A percentile compares a stretch with the other conserved stretches of the same genome.
Evolutionary conservation across 768 basidiomycete genomes (phyloP).

Genomic region (Lyophyllum decastes): DNA sequence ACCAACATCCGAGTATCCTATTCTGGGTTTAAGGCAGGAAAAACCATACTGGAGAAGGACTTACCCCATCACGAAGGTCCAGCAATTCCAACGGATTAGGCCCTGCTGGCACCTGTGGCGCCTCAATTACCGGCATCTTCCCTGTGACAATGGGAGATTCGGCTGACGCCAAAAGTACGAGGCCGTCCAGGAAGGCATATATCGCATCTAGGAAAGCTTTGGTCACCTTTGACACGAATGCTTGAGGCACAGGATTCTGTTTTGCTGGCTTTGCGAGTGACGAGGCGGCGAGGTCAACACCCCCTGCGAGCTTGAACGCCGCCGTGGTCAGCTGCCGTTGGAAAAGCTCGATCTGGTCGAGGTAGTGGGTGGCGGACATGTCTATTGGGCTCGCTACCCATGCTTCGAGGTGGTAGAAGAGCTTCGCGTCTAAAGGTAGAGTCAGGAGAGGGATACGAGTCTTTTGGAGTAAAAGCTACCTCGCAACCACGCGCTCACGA

Average conservation of each 20-base stretch:
- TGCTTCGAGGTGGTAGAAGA: conserved; percentile 84
- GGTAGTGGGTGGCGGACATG: conserved; percentile 70
- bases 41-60: conserved; percentile 18
- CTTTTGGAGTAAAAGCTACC: conserved; percentile 48
- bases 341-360: conserved; percentile 77
- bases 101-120: conserved; percentile 29
- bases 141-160: conserved; percentile 54
- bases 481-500: conserved; percentile 78
- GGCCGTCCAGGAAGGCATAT: conserved; percentile 85
- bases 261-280: conserved; percentile 53
- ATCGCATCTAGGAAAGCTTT: conserved; percentile 84
- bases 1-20: conserved; percentile 87
- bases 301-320: conserved; percentile 81
- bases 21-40: neutral
- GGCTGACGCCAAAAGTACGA: conserved; percentile 77
- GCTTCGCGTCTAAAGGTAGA: conserved; percentile 64
- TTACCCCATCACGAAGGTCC: conserved; percentile 64
- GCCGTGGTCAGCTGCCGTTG: conserved; percentile 76
- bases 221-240: conserved; percentile 73
- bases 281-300: conserved; percentile 57
- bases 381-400: conserved; percentile 72
- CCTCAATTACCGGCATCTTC: conserved; percentile 33
- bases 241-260: conserved; percentile 61
- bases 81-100: conserved; percentile 56
- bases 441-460: neutral